These are phyloP conservation scores for Cicer chorassanicum DNA, from an alignment of 306 rosid genomes.

Conservation along the genomic window DNA sequence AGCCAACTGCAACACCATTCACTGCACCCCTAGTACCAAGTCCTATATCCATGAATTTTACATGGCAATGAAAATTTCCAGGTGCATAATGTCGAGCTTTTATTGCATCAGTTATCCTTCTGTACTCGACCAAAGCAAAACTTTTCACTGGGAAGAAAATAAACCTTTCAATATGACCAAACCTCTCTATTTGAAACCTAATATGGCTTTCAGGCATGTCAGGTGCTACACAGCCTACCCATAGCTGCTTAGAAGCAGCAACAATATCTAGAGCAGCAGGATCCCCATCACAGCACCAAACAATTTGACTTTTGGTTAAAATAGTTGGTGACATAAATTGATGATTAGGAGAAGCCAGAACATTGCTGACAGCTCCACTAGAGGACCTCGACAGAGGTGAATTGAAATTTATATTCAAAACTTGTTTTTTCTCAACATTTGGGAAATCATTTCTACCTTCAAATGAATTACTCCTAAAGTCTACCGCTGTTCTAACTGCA, in stretches of 20 bases:
- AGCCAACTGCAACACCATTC: slow-evolving; percentile 88
- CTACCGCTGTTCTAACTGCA: slow-evolving; percentile 58
- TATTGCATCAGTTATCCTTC: slow-evolving; percentile 78
- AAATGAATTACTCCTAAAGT: slow-evolving; percentile 68
- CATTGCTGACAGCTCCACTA: slow-evolving; percentile 60
- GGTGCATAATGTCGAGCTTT: slow-evolving; percentile 76
- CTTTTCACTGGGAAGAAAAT: slow-evolving; percentile 71
- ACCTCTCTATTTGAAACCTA: slow-evolving; percentile 85
- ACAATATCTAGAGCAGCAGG: slow-evolving; percentile 79
- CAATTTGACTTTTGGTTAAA: slow-evolving; percentile 55
- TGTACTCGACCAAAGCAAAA: slow-evolving; percentile 85
- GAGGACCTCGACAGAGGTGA: slow-evolving; percentile 68
- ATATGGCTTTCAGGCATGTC: slow-evolving; percentile 82
- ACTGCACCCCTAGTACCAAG: slow-evolving; percentile 84
- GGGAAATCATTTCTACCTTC: slow-evolving; percentile 61
- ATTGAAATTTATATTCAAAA: slow-evolving; percentile 54
- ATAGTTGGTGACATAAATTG: slow-evolving; percentile 55
- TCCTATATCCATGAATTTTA: slow-evolving; percentile 88
- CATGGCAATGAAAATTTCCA: slow-evolving; percentile 75
- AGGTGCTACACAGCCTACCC: slow-evolving; percentile 72
- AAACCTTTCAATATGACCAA: slow-evolving; percentile 80
- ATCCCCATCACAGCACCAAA: slow-evolving; percentile 91
- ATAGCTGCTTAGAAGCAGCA: slow-evolving; percentile 88
- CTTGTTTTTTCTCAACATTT: slow-evolving; percentile 65
- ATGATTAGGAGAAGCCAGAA: slow-evolving; percentile 68